phyloP scores from a whole-genome alignment of 2,329 filamentous ascomycete species.

The Emergomyces pasteurianus region DNA sequence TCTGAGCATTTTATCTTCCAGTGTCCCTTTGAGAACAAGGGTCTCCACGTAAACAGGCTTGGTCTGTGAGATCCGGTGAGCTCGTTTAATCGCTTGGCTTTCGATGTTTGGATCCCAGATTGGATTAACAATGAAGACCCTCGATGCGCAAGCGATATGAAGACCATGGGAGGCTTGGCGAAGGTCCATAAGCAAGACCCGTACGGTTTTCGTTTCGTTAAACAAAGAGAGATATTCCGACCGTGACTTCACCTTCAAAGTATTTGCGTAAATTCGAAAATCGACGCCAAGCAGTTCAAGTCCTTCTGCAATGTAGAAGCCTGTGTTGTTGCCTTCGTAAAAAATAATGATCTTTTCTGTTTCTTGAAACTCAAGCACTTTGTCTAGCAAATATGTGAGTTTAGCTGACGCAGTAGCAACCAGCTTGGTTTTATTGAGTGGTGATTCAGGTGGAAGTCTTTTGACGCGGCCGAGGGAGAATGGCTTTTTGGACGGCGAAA shows the following conservation, averaged over 20 bases:
- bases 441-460: conserved; percentile 30
- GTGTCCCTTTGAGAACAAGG: conserved; percentile 62
- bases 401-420: conserved; percentile 79
- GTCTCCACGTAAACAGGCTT: conserved; percentile 76
- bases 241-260: conserved; percentile 49
- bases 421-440: conserved; percentile 49
- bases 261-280: conserved; percentile 45
- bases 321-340: conserved; percentile 78
- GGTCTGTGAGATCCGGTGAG: conserved; percentile 73
- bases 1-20: conserved; percentile 74
- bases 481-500: conserved; percentile 19
- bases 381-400: conserved; percentile 70
- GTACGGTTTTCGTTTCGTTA: conserved; percentile 54
- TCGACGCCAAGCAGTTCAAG: conserved; percentile 59
- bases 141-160: conserved; percentile 69
- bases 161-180: conserved; percentile 77
- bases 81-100: conserved; percentile 83
- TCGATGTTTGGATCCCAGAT: conserved; percentile 75
- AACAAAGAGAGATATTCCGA: conserved; percentile 70
- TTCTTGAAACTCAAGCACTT: conserved; percentile 54
- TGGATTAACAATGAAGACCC: conserved; percentile 82
- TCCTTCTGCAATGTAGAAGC: conserved; percentile 72
- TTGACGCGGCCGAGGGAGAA: conserved; percentile 14
- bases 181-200: conserved; percentile 85
- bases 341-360: conserved; percentile 84